phyloP scores from a whole-genome alignment of 805 yeast genomes.

The Maudiozyma saulgeensis region DNA sequence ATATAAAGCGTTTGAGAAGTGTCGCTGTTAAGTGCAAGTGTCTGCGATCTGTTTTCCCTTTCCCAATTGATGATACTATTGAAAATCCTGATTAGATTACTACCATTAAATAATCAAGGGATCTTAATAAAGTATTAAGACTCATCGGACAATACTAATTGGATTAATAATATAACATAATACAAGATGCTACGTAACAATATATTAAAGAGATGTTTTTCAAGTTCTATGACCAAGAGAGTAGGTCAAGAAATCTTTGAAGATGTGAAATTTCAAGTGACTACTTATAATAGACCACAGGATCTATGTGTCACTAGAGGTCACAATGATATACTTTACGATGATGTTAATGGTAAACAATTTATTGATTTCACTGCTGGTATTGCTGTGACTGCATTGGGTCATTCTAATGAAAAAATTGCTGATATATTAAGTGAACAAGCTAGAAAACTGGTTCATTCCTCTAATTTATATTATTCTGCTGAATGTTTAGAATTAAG shows the following conservation, averaged over 20 bases:
- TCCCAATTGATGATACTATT: neutral
- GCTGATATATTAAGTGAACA: conserved; percentile 67
- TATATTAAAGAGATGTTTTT: conserved; percentile 17
- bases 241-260: conserved; percentile 5
- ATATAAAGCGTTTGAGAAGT: neutral
- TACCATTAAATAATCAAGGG: neutral
- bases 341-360: conserved; percentile 57
- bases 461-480: conserved; percentile 80
- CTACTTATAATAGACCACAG: conserved; percentile 74
- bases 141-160: neutral
- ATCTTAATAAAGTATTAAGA: neutral
- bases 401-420: conserved; percentile 73
- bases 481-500: conserved; percentile 76
- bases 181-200: neutral
- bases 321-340: conserved; percentile 71
- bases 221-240: conserved; percentile 8
- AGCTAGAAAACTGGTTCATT: conserved; percentile 62
- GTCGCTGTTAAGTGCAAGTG: conserved; percentile 14
- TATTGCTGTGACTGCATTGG: conserved; percentile 92
- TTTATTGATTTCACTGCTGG: conserved; percentile 92
- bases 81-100: neutral
- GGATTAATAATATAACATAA: neutral
- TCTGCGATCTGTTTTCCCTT: conserved; percentile 6
- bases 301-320: conserved; percentile 68
- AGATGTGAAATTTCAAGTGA: conserved; percentile 36